Conservation (phyloP, 2,329 filamentous ascomycete genomes). For the Fusarium bactridioides region DNA sequence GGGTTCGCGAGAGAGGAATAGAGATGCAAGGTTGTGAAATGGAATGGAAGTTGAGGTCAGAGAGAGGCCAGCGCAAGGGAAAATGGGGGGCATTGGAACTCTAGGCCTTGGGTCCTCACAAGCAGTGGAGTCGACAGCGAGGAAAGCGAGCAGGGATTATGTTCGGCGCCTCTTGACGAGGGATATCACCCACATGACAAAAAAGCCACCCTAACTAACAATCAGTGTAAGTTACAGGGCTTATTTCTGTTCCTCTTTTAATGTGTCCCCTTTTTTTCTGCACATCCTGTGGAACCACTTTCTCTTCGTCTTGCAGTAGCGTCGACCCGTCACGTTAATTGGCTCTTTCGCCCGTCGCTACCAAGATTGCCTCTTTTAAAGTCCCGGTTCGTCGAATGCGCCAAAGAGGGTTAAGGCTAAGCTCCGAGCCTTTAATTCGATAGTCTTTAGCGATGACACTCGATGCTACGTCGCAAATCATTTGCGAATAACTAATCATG, state of each 20-base stretch:
- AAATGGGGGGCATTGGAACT: slow-evolving; percentile 2
- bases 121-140: slow-evolving; percentile 13
- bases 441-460: background rate
- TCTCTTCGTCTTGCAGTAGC: slow-evolving; percentile 3
- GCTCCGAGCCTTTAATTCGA: slow-evolving; percentile 3
- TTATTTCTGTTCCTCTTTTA: background rate
- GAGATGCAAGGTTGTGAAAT: slow-evolving; percentile 3
- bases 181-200: background rate
- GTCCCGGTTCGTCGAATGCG: background rate
- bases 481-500: background rate
- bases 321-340: background rate
- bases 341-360: background rate
- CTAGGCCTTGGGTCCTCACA: background rate
- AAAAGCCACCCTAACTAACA: accelerated
- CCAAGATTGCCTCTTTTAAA: slow-evolving; percentile 12
- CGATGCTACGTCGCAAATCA: background rate
- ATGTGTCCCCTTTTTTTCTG: slow-evolving; percentile 15
- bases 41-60: slow-evolving; percentile 8
- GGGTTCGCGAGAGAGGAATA: slow-evolving; percentile 1
- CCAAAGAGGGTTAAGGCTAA: background rate
- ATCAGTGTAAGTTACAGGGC: background rate
- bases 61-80: slow-evolving; percentile 5
- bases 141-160: background rate
- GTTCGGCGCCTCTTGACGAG: background rate
- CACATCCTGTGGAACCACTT: background rate